Base-by-base conservation (phyloP, 495 filamentous ascomycete species). In the Tuber borchii region DNA sequence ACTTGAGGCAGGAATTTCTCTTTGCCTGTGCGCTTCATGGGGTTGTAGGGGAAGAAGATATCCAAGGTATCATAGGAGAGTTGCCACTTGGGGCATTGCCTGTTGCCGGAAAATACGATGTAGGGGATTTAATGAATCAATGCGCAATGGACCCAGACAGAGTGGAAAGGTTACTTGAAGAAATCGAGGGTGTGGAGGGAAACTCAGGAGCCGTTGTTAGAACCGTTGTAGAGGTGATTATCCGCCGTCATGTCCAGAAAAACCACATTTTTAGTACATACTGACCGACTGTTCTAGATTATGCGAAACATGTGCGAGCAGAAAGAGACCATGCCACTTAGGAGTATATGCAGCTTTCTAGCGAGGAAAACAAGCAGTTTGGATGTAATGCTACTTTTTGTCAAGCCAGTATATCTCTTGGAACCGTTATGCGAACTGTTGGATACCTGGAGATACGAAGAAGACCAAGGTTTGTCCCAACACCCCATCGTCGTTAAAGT, bases 141-240 rank as follows among this genome's bases (percentile, higher is more conserved):
- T 97, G 92, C 77, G 88, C 89, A 44, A 86, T 87, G 10, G 91
- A 95, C 76, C 88, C 89, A 0, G 91, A 91, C 73, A 88, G 88
- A 43, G 88, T 92, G 0, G 92, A 93, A 77, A 89, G 89, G 75
- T 86, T 97, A 44, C 89, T 97, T 42, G 93, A 97, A 78, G 93
- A 97, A 80, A 87, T 98, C 74, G 94, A 97, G 77, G 91, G 90
- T n/a, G 93, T 97, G 87, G 93, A 97, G 82, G 95, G 95, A 0
- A 98, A 99, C 84, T 92, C 93, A 2, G 95, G 93, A 31, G 94
- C 95, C 3, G 93, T 95, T 43, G 93, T 92, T 39, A 89, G 89
- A 68, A 93, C 94, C 12, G 86, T 98, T 26, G 89, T 91, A 44
- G 93, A 97, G 86, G 92, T 93, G 84, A 71, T 5, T 61, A 31